Percentiles rank a stretch among this genome's conserved stretches.
Evolutionary conservation across 345 rosid genomes (phyloP).

Genomic region (Viola odorata): DNA sequence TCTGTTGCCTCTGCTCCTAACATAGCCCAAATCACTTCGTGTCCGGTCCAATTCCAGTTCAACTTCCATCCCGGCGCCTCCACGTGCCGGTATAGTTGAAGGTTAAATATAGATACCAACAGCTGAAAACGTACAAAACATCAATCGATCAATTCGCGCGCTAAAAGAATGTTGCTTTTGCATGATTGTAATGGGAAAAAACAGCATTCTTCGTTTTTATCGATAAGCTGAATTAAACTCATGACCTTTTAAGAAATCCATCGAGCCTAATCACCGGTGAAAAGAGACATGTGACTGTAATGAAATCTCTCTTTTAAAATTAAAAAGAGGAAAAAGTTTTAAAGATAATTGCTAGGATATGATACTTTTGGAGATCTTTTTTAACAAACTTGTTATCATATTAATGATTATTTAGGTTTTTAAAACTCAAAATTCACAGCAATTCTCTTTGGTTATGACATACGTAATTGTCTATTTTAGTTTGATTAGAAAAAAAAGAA

Average conservation of each 20-base stretch:
- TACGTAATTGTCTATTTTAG: too few species aligned
- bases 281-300: too few species aligned
- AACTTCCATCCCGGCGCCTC: slow-evolving; percentile 81
- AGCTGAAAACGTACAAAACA: slow-evolving; percentile 27
- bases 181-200: neutral
- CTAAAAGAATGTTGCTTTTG: neutral
- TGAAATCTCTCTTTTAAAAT: too few species aligned
- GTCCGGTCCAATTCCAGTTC: slow-evolving; percentile 56
- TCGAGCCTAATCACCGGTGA: too few species aligned
- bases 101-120: slow-evolving; percentile 53
- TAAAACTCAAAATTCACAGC: too few species aligned
- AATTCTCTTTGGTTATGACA: too few species aligned
- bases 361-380: too few species aligned
- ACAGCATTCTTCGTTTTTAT: neutral
- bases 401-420: too few species aligned
- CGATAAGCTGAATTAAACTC: neutral
- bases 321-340: neutral
- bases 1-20: slow-evolving; percentile 76
- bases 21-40: slow-evolving; percentile 71
- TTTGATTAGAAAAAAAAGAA: too few species aligned
- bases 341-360: too few species aligned
- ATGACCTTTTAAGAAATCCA: neutral
- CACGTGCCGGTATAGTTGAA: slow-evolving; percentile 63
- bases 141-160: neutral
- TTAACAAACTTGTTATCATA: too few species aligned